Base-by-base conservation (phyloP, 768 basidiomycete genomes). In the Paxillus ammoniavirescens region DNA sequence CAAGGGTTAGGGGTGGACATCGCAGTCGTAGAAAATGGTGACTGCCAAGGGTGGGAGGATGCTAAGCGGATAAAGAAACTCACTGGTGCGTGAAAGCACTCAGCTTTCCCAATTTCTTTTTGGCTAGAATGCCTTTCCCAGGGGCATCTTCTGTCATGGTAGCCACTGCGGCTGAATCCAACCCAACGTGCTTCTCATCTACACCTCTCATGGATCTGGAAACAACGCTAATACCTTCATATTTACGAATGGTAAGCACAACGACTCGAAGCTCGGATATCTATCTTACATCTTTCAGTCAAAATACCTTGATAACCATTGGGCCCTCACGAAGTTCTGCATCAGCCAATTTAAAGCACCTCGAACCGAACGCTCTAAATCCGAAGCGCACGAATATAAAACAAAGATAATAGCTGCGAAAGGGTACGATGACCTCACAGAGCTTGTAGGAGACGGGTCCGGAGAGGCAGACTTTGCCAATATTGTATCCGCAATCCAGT, bases 111-210 rank as follows among this genome's bases (percentile, higher is more conserved):
- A 13, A 28, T 46, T 26, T 26, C 30, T 5, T 53, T 7, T 52
- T 17, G 14, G 28, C 35, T 44, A 55, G 28, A 52, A 45, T 18
- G 28, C 26, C 44, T 12, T 15, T 36, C 23, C 23, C 18, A 89
- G 88, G 86, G 3, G 93, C 92, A 10, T 83, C 90, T 62, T 94
- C 93, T 0, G 86, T 93, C 38, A 99, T 99, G 97, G 89, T 99
- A 38, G 97, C 97, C 18, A 87, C 94, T 5, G 93, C 87, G 1
- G 97, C 95, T 6, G 97, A 99, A 70, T 72, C 87, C 5, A 99
- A 98, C 69, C 92, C 93, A 0, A 86, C 90, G 0, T 89, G 93
- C 61, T 98, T 98, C 75, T 82, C 83, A 2, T 72, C 80, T 15
- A 80, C 66, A 0, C 89, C 89, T 3, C 73, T 92, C 23, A 65